Percentiles rank a stretch among this genome's conserved stretches.
phyloP scores from a whole-genome alignment of 108 stramenopile species.

The Schizochytrium sp. region DNA sequence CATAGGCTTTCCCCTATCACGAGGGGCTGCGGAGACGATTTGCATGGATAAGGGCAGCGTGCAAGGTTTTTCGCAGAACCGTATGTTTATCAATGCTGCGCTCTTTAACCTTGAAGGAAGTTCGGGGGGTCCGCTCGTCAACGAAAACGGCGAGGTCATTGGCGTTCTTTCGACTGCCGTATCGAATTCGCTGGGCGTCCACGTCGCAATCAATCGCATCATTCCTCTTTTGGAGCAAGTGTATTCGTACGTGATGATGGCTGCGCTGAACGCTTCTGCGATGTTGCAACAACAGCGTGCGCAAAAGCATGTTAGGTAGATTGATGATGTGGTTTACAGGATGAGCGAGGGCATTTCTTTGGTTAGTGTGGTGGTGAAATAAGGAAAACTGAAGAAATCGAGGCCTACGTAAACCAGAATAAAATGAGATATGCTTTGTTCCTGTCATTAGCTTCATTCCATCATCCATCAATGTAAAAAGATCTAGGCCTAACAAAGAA shows the following conservation, averaged over 20 bases:
- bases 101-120: not conserved
- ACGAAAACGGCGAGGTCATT: not conserved
- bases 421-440: no score
- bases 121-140: conserved; percentile 9
- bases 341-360: no score
- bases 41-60: not conserved
- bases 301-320: not conserved
- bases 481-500: not conserved
- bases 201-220: not conserved
- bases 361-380: no score
- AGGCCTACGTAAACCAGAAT: no score
- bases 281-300: not conserved
- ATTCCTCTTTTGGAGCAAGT: not conserved
- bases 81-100: not conserved
- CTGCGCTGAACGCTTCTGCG: not conserved
- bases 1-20: not conserved
- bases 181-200: not conserved
- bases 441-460: no score
- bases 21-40: not conserved
- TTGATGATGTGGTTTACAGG: no score
- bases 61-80: not conserved
- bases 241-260: not conserved
- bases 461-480: no score
- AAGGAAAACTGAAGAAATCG: no score
- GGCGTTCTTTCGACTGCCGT: not conserved